Conservation (phyloP, 2,329 filamentous ascomycete genomes). For the Penicillium sp. region DNA sequence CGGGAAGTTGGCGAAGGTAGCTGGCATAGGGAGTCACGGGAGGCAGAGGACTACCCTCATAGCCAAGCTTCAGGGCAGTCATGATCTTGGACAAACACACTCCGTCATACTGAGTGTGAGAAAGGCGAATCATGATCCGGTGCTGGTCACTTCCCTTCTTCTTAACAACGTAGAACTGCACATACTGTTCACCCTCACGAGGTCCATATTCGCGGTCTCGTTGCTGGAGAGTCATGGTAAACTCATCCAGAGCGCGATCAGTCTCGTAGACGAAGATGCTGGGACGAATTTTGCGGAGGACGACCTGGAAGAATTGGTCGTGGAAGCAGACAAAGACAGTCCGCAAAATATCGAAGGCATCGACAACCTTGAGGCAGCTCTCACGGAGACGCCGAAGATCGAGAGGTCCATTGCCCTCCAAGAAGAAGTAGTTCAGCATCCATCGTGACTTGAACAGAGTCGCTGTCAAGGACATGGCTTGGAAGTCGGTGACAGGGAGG, state of each 20-base stretch:
- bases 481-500: slow-evolving; percentile 53
- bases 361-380: slow-evolving; percentile 50
- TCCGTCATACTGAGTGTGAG: slow-evolving; percentile 66
- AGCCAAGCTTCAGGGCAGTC: slow-evolving; percentile 56
- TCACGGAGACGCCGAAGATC: slow-evolving; percentile 45
- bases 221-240: slow-evolving; percentile 52
- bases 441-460: slow-evolving; percentile 36
- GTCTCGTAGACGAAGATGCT: slow-evolving; percentile 53
- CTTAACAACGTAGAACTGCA: slow-evolving; percentile 55
- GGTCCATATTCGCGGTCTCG: slow-evolving; percentile 54
- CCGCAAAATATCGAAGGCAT: slow-evolving; percentile 60
- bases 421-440: slow-evolving; percentile 54
- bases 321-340: slow-evolving; percentile 59
- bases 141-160: slow-evolving; percentile 40
- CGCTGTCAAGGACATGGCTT: slow-evolving; percentile 36
- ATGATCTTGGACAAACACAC: slow-evolving; percentile 62
- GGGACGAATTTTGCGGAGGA: slow-evolving; percentile 53
- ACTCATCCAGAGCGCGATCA: slow-evolving; percentile 50
- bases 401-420: slow-evolving; percentile 48
- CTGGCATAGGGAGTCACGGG: slow-evolving; percentile 44
- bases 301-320: slow-evolving; percentile 52
- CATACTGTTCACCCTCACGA: slow-evolving; percentile 57
- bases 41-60: slow-evolving; percentile 40
- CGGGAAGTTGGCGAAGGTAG: slow-evolving; percentile 43
- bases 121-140: slow-evolving; percentile 57